Percentiles rank a stretch among this genome's conserved stretches.
Evolutionary conservation across 2,329 filamentous ascomycete species (phyloP).

Genomic region (Xylogone sp.): DNA sequence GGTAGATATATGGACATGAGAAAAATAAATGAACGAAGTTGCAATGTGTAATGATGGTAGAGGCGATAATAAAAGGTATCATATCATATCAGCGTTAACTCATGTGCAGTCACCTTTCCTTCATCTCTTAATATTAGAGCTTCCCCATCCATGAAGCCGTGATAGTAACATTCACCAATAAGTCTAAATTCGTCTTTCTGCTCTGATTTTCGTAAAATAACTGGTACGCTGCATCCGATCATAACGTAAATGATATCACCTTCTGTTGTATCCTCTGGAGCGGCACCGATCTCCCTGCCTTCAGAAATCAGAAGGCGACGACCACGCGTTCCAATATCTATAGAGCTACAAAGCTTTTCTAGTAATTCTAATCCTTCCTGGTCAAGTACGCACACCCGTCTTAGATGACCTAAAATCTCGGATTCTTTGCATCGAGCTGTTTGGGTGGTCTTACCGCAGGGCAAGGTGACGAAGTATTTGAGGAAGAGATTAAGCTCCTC

Average conservation of each 20-base stretch:
- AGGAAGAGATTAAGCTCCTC: neutral
- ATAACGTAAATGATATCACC: conserved; percentile 15
- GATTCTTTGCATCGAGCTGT: neutral
- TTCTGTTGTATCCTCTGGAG: neutral
- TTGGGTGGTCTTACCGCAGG: neutral
- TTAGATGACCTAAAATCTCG: neutral
- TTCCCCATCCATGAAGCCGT: conserved; percentile 16
- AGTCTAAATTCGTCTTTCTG: conserved; percentile 2
- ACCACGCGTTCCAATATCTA: neutral
- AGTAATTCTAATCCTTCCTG: neutral
- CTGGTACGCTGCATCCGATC: conserved; percentile 14
- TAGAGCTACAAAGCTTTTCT: neutral
- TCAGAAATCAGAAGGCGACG: neutral
- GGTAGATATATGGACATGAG: too few species aligned
- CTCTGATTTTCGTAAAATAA: conserved; percentile 11
- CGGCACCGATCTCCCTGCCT: neutral
- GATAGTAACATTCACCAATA: conserved; percentile 15
- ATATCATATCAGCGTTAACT: neutral
- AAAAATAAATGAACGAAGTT: too few species aligned
- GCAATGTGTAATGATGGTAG: too few species aligned
- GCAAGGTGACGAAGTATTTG: neutral
- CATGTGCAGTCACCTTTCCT: neutral
- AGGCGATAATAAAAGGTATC: too few species aligned
- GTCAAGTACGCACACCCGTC: neutral
- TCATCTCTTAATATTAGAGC: conserved; percentile 1